Evolutionary conservation across 495 filamentous ascomycete genomes (phyloP), one percentile per base, ranked within the genome.

Genomic region (Hypoxylon fragiforme): DNA sequence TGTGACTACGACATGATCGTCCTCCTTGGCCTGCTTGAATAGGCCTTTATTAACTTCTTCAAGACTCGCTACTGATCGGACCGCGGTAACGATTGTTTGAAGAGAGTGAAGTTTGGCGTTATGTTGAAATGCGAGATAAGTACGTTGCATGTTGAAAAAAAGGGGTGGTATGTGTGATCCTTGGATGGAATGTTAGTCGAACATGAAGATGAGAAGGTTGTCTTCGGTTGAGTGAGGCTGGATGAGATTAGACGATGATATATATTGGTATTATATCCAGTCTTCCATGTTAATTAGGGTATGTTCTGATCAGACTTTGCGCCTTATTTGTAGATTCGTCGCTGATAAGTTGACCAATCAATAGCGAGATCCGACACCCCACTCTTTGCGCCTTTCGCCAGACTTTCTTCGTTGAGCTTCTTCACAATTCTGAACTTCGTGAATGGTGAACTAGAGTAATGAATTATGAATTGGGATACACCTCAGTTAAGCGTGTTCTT

Each of bases 51-150:
- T 74, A 22, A 70, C 60, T 40, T 77, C 73, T 21, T 74, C 68
- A 1, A 84, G 74, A 3, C 59, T 41, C 1, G 72, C 52, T 55
- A 84, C 71, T 30, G 77, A 72, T 9, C 58, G 60, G 18, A 83
- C 65, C 12, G 72, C 67, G 14, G 63, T 66, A 31, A 84, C 64
- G 7, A 68, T 68, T 8, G 76, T 76, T 19, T 75, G 51, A 18
- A 77, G 67, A 9, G 54, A 66, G 47, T 74, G 66, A 7, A 81
- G 76, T 36, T 77, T 72, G 28, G 73, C 71, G 55, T 84, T 73
- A 36, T 82, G 73, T 53, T 84, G 81, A 57, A 78, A 85, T 18
- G 75, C 69, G 14, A 81, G 70, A 59, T 71, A 68, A 4, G 81
- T 84, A 31, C 77, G 67, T 22, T 67, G 64, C 61, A 69, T 66